These are phyloP conservation scores for Leonotis leonurus DNA, from an alignment of 257 asterid genomes.

Conservation along the genomic window DNA sequence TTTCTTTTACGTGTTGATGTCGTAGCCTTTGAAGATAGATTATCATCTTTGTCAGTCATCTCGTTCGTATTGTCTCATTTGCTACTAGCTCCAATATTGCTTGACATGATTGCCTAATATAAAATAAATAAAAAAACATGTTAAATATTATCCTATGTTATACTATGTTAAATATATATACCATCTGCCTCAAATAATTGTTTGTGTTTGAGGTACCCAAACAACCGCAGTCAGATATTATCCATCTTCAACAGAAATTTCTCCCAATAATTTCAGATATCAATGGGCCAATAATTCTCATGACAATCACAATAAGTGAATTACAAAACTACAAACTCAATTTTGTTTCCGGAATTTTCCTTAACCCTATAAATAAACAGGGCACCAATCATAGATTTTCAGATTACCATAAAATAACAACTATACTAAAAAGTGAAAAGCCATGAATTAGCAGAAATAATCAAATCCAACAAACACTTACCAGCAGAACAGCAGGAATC, in stretches of 20 bases:
- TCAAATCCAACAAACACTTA: conserved; percentile 7
- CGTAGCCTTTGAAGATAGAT: no score
- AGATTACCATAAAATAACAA: conserved; percentile 7
- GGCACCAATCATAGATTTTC: conserved; percentile 4
- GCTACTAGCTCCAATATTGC: no score
- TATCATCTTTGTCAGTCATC: no score
- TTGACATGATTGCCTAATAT: no score
- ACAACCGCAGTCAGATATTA: conserved; percentile 4
- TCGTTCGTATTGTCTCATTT: no score
- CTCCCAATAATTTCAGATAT: background rate
- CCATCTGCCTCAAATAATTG: background rate
- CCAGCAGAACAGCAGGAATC: conserved; percentile 24
- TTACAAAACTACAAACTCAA: background rate
- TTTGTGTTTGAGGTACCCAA: background rate
- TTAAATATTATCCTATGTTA: no score
- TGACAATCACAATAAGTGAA: conserved; percentile 1
- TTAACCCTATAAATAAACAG: background rate
- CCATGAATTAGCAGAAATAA: background rate
- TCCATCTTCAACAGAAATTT: conserved; percentile 1
- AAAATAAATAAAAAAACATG: no score
- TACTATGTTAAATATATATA: no score
- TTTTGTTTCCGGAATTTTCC: no score
- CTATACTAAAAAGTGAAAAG: background rate
- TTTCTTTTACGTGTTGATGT: no score
- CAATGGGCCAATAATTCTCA: background rate